A percentile compares a stretch with the other conserved stretches of the same genome.
These are phyloP conservation scores for Pestalotiopsis sp. DNA, from an alignment of 2,329 filamentous ascomycete species.

Conservation along the genomic window DNA sequence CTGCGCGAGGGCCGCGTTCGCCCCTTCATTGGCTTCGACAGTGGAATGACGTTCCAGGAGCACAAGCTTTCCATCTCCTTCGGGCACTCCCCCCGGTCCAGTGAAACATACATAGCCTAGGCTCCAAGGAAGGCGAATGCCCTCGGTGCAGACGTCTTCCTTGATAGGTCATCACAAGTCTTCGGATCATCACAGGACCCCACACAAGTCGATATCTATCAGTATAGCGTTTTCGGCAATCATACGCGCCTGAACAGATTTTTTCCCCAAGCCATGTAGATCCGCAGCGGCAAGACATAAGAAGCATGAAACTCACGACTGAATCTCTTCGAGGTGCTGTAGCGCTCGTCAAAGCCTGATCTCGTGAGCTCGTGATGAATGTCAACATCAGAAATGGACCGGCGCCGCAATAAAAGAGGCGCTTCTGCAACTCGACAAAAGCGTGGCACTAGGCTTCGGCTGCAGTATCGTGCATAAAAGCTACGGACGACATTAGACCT, in stretches of 20 bases:
- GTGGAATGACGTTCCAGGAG: conserved; percentile 23
- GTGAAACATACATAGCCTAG: conserved; percentile 26
- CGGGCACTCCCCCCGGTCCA: conserved; percentile 20
- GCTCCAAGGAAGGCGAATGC: conserved; percentile 17
- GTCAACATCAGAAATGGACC: background rate
- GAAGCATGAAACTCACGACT: conserved; percentile 12
- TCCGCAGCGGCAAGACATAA: conserved; percentile 23
- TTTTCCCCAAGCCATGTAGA: conserved; percentile 28
- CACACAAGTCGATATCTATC: conserved; percentile 15
- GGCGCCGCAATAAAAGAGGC: conserved; percentile 7
- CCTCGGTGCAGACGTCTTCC: conserved; percentile 21
- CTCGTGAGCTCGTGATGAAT: background rate
- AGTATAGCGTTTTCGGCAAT: conserved; percentile 25
- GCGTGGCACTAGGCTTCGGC: conserved; percentile 28
- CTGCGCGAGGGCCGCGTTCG: conserved; percentile 19
- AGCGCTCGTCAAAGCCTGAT: conserved; percentile 1
- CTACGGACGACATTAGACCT: conserved; percentile 23
- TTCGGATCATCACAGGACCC: conserved; percentile 21
- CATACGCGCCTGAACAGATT: conserved; percentile 27
- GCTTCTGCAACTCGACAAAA: conserved; percentile 33
- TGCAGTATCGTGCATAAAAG: conserved; percentile 32
- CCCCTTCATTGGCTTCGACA: conserved; percentile 23
- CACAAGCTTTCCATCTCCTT: conserved; percentile 21
- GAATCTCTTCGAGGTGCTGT: background rate
- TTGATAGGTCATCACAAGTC: conserved; percentile 22